Percentiles rank a stretch among this genome's conserved stretches.
These are phyloP conservation scores for Volvox reticuliferus DNA, from an alignment of 139 green algal species.

Conservation along the genomic window DNA sequence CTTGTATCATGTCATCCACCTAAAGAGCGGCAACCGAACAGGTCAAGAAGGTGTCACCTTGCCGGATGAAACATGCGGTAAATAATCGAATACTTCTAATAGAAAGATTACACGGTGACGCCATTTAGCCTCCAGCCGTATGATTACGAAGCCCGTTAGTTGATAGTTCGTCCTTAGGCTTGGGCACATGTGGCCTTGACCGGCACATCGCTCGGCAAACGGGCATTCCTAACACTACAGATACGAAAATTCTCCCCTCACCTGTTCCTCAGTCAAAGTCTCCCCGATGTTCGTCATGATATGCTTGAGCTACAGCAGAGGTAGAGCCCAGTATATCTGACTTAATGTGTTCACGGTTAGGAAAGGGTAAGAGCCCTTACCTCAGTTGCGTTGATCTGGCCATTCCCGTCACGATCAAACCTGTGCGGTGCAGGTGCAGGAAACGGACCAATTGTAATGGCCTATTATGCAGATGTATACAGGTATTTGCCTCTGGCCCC, in stretches of 20 bases:
- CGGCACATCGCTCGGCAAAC: too few species aligned
- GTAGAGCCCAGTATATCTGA: not conserved
- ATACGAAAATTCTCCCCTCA: not conserved
- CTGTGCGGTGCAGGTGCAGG: not conserved
- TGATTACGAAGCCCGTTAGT: too few species aligned
- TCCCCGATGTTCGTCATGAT: constrained; percentile 86
- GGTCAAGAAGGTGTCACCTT: too few species aligned
- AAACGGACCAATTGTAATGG: not conserved
- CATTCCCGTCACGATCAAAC: constrained; percentile 99
- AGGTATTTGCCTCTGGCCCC: too few species aligned
- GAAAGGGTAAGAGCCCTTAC: constrained; percentile 49
- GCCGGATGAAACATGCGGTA: too few species aligned
- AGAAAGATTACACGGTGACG: too few species aligned
- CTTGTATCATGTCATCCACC: constrained; percentile 97
- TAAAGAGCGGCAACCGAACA: constrained; percentile 55
- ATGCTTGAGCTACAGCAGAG: constrained; percentile 88
- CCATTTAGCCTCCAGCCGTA: too few species aligned
- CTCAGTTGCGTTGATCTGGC: constrained; percentile 98
- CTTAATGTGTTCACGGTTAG: not conserved
- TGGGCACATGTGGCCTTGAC: too few species aligned
- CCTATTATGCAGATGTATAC: too few species aligned
- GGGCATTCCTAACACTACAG: too few species aligned
- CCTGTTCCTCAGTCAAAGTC: constrained; percentile 24
- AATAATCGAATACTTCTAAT: too few species aligned
- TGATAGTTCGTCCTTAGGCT: too few species aligned